Evolutionary conservation across 2,329 filamentous ascomycete species (phyloP).

Genomic region (Xylaria sp.): DNA sequence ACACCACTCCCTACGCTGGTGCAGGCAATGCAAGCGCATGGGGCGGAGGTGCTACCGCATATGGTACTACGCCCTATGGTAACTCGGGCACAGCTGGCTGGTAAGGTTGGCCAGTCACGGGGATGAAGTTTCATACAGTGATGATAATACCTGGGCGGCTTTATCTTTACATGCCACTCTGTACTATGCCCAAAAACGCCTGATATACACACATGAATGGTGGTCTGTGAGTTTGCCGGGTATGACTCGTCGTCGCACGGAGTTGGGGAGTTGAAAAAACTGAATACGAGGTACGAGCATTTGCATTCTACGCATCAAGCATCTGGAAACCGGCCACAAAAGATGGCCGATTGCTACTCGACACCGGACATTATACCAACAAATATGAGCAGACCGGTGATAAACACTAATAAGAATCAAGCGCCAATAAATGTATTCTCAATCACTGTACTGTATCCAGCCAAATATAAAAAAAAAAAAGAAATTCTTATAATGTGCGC

Average conservation of each 20-base stretch:
- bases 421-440: constrained; percentile 1
- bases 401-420: neutral
- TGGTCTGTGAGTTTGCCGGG: constrained; percentile 22
- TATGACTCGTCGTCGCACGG: constrained; percentile 36
- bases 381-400: neutral
- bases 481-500: constrained; percentile 10
- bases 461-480: constrained; percentile 3
- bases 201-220: constrained; percentile 5
- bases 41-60: constrained; percentile 60
- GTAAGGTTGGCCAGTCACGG: constrained; percentile 50
- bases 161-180: constrained; percentile 18
- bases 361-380: constrained; percentile 9
- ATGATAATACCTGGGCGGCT: constrained; percentile 33
- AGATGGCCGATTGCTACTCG: neutral
- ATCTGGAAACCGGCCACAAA: neutral
- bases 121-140: constrained; percentile 23
- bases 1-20: constrained; percentile 73
- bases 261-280: constrained; percentile 38
- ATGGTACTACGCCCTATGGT: constrained; percentile 60
- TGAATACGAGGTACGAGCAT: constrained; percentile 25
- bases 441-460: constrained; percentile 8
- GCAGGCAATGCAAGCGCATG: constrained; percentile 70
- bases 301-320: constrained; percentile 21
- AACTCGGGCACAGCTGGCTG: constrained; percentile 63
- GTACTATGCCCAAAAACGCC: constrained; percentile 35